phyloP scores from a whole-genome alignment of 495 filamentous ascomycete genomes.

The Haplographium delicatum region DNA sequence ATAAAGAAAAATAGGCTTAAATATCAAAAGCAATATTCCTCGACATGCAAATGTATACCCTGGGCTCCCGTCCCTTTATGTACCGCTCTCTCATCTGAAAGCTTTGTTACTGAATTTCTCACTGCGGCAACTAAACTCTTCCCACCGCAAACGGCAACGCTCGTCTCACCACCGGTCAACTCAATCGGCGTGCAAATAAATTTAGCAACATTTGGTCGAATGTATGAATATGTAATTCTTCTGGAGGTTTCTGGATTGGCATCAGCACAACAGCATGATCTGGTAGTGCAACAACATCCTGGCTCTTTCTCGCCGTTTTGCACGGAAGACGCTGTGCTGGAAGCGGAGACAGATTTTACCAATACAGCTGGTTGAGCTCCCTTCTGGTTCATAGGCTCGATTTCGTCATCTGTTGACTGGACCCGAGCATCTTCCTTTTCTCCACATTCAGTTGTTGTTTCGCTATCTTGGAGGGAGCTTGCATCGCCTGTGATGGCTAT shows the following conservation, averaged over 20 bases:
- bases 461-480: neutral
- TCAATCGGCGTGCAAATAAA: conserved; percentile 55
- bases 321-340: conserved; percentile 3
- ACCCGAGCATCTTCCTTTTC: conserved; percentile 6
- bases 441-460: neutral
- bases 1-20: too few species aligned
- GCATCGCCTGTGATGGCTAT: conserved; percentile 17
- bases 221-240: conserved; percentile 11
- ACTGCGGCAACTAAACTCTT: conserved; percentile 58
- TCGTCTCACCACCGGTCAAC: conserved; percentile 72
- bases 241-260: neutral
- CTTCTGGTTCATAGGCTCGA: neutral
- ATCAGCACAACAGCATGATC: neutral
- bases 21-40: conserved; percentile 27
- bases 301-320: neutral
- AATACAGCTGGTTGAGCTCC: too few species aligned
- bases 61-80: conserved; percentile 89
- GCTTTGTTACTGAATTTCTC: conserved; percentile 58
- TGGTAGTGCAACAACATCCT: conserved; percentile 1
- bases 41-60: conserved; percentile 52
- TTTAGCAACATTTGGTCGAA: conserved; percentile 36
- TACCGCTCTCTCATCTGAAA: conserved; percentile 82
- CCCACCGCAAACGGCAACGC: conserved; percentile 77
- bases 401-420: neutral
- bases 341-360: conserved; percentile 9